These are phyloP conservation scores for Sarcocystis neurona DNA, from an alignment of 169 alveolate genomes.

Conservation along the genomic window DNA sequence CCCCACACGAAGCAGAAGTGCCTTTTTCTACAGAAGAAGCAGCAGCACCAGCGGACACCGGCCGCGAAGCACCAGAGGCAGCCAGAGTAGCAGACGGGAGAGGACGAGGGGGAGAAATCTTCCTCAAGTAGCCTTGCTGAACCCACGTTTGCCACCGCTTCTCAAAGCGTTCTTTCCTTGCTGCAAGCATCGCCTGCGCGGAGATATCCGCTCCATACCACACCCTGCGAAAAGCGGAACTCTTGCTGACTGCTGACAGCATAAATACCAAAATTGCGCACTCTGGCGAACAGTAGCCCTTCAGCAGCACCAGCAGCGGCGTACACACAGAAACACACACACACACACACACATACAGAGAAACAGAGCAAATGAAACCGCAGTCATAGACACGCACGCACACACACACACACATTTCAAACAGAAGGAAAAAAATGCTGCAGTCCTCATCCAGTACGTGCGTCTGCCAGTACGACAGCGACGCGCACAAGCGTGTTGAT, in stretches of 20 bases:
- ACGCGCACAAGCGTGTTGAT: no score
- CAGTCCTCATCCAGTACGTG: no score
- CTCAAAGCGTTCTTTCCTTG: conserved; percentile 66
- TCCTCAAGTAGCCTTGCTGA: conserved; percentile 9
- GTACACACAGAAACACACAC: neutral
- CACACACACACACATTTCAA: no score
- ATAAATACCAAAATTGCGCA: conserved; percentile 75
- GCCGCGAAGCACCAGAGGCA: no score
- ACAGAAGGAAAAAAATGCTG: no score
- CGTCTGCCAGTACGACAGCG: no score
- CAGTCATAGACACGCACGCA: no score
- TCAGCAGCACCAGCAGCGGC: neutral
- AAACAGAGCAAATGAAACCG: no score
- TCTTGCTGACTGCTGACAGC: conserved; percentile 69
- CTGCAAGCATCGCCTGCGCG: conserved; percentile 61
- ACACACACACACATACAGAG: no score
- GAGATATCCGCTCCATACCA: conserved; percentile 71
- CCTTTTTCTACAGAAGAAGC: neutral
- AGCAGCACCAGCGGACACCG: no score
- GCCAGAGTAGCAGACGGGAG: no score
- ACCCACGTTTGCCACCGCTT: conserved; percentile 70
- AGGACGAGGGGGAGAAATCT: neutral
- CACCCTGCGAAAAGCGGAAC: conserved; percentile 69
- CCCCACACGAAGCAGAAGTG: no score
- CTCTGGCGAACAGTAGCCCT: conserved; percentile 76